Percentiles rank a stretch among this genome's conserved stretches.
Evolutionary conservation across 2,329 filamentous ascomycete genomes (phyloP).

Genomic region (Penicillium expansum): DNA sequence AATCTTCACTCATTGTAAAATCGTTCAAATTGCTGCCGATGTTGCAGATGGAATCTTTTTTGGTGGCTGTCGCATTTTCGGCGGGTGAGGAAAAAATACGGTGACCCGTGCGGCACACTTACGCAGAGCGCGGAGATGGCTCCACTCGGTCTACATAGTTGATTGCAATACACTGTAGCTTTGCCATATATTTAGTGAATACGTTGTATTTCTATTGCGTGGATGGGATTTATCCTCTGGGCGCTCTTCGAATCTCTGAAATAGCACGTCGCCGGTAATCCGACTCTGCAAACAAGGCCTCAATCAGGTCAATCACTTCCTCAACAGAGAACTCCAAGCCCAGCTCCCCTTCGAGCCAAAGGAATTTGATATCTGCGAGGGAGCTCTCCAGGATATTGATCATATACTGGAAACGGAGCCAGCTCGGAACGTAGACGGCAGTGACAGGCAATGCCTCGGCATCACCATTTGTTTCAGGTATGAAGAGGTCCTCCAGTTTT

Average conservation of each 20-base stretch:
- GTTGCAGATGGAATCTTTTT: constrained; percentile 13
- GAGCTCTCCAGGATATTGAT: constrained; percentile 62
- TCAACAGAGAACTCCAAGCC: constrained; percentile 60
- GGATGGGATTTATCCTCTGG: constrained; percentile 13
- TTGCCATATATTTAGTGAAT: neutral
- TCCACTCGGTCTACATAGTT: constrained; percentile 10
- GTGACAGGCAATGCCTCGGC: constrained; percentile 50
- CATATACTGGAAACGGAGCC: constrained; percentile 65
- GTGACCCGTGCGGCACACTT: constrained; percentile 41
- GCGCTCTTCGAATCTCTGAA: constrained; percentile 51
- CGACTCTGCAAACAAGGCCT: constrained; percentile 63
- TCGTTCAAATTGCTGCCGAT: constrained; percentile 15
- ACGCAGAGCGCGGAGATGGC: constrained; percentile 37
- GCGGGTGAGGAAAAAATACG: constrained; percentile 41
- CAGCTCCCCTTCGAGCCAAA: constrained; percentile 64
- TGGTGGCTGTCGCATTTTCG: constrained; percentile 29
- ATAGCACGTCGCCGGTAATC: constrained; percentile 58
- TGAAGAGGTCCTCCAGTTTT: constrained; percentile 57
- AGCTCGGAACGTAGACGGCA: constrained; percentile 60
- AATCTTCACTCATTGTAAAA: constrained; percentile 28
- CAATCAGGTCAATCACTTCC: constrained; percentile 62
- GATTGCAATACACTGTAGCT: neutral
- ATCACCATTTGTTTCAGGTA: constrained; percentile 40
- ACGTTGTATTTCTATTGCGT: neutral
- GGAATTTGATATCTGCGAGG: constrained; percentile 63